phyloP scores from a whole-genome alignment of 2,329 filamentous ascomycete genomes.

The Madurella mycetomatis region DNA sequence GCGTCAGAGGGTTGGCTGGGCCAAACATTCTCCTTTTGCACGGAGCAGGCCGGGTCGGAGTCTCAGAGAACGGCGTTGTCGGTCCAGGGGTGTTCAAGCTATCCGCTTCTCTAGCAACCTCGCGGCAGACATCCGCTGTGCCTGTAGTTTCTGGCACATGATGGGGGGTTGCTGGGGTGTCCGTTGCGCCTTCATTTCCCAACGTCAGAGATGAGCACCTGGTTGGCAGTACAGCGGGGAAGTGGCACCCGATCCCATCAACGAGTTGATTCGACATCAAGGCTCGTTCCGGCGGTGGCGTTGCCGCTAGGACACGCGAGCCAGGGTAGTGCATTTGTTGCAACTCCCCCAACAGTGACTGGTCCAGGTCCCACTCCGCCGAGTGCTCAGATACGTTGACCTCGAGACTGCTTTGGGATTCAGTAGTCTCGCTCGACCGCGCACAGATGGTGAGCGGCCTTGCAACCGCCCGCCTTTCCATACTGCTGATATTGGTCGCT shows the following conservation, averaged over 20 bases:
- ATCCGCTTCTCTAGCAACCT: background rate
- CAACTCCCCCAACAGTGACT: background rate
- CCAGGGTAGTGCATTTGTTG: background rate
- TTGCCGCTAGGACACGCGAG: conserved; percentile 4
- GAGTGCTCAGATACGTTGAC: conserved; percentile 5
- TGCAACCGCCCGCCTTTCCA: background rate
- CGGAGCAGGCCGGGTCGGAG: background rate
- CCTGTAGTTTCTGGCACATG: background rate
- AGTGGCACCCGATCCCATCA: conserved; percentile 14
- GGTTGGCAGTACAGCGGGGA: conserved; percentile 8
- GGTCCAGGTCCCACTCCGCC: background rate
- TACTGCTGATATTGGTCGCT: background rate
- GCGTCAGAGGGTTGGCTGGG: conserved; percentile 7
- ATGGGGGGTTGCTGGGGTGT: background rate
- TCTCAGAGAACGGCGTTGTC: background rate
- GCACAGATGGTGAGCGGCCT: conserved; percentile 6
- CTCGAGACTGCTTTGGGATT: conserved; percentile 6
- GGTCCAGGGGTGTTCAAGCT: background rate
- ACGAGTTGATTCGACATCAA: conserved; percentile 9
- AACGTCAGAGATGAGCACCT: conserved; percentile 12
- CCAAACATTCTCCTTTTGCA: background rate
- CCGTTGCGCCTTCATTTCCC: conserved; percentile 7
- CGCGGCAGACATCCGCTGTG: background rate
- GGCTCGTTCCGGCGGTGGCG: conserved; percentile 16
- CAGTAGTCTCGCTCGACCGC: background rate